Percentiles rank a stretch among this genome's conserved stretches.
Evolutionary conservation across 345 rosid genomes (phyloP).

Genomic region (Gossypium longicalyx): DNA sequence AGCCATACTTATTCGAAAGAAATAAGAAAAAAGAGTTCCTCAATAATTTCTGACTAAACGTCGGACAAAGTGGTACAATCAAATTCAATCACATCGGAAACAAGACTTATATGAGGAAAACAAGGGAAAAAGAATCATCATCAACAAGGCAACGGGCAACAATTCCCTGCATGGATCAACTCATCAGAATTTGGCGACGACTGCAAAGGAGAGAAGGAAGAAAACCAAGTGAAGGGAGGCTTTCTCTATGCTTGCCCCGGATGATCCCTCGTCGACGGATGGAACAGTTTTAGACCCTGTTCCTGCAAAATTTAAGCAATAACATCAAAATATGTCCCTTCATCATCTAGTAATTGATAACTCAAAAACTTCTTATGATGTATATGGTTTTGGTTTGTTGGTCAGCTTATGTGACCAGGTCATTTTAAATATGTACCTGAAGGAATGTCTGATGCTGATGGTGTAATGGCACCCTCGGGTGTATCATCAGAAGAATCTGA

Average conservation of each 20-base stretch:
- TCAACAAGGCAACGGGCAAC: background rate
- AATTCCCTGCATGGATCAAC: background rate
- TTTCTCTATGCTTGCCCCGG: constrained; percentile 1
- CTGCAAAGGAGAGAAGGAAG: constrained; percentile 5
- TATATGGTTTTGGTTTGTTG: background rate
- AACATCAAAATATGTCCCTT: background rate
- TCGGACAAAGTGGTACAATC: background rate
- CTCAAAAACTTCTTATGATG: background rate
- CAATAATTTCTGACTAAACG: background rate
- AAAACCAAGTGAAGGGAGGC: background rate
- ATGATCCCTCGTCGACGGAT: background rate
- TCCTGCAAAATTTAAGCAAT: background rate
- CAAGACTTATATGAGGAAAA: background rate
- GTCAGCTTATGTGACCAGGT: background rate
- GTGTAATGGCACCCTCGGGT: background rate
- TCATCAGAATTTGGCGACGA: constrained; percentile 7
- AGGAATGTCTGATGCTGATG: background rate
- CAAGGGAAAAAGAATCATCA: background rate
- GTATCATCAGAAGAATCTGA: constrained; percentile 1
- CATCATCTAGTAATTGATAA: background rate
- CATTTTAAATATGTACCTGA: background rate
- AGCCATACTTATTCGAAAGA: background rate
- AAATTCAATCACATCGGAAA: background rate
- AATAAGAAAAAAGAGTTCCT: background rate
- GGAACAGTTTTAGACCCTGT: constrained; percentile 4